Percentiles rank a stretch among this genome's conserved stretches.
phyloP scores from a whole-genome alignment of 2,329 filamentous ascomycete species.

The Cercospora nicotianae region DNA sequence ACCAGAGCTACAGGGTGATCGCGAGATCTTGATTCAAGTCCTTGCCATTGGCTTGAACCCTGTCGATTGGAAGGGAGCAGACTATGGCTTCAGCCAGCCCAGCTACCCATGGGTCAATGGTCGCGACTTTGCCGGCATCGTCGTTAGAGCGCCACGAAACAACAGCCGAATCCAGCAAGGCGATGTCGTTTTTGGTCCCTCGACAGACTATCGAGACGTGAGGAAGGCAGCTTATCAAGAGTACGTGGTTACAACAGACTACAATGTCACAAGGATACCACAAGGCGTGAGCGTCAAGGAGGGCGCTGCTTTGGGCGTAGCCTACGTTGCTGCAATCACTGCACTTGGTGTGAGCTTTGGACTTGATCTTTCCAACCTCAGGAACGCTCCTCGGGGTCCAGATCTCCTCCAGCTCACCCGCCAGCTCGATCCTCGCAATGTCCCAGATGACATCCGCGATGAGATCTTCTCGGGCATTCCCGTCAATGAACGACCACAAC shows the following conservation, averaged over 20 bases:
- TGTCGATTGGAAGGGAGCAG: slow-evolving; percentile 71
- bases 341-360: slow-evolving; percentile 70
- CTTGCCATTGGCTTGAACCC: slow-evolving; percentile 70
- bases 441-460: slow-evolving; percentile 62
- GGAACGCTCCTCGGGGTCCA: slow-evolving; percentile 51
- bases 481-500: slow-evolving; percentile 54
- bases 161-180: slow-evolving; percentile 56
- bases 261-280: slow-evolving; percentile 65
- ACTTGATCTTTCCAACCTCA: slow-evolving; percentile 58
- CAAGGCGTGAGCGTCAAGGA: slow-evolving; percentile 53
- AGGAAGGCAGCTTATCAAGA: slow-evolving; percentile 72
- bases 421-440: slow-evolving; percentile 45
- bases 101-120: slow-evolving; percentile 68
- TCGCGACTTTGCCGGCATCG: slow-evolving; percentile 66
- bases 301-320: slow-evolving; percentile 66
- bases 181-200: slow-evolving; percentile 63
- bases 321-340: slow-evolving; percentile 68
- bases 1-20: slow-evolving; percentile 39
- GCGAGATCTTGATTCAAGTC: slow-evolving; percentile 64
- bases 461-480: slow-evolving; percentile 63
- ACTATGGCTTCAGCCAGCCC: slow-evolving; percentile 70
- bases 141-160: slow-evolving; percentile 52
- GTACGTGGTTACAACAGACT: slow-evolving; percentile 64
- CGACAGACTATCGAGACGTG: slow-evolving; percentile 71
- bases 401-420: slow-evolving; percentile 58